phyloP scores from a whole-genome alignment of 352 stramenopile species.

The Phytophthora pinifolia region DNA sequence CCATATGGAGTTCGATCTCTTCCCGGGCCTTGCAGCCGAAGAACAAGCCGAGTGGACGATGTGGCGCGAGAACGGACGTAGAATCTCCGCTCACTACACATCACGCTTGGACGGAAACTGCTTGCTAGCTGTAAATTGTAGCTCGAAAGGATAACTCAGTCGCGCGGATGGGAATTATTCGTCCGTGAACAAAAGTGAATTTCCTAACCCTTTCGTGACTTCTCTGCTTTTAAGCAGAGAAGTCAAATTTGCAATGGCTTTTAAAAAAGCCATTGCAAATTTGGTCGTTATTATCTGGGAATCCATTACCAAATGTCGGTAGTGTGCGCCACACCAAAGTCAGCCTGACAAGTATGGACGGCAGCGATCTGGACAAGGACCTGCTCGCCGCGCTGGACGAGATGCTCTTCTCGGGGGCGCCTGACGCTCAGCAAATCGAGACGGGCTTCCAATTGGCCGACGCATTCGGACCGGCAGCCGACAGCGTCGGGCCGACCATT shows the following conservation, averaged over 20 bases:
- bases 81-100: slow-evolving; percentile 49
- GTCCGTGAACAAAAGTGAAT: too few relatives aligned
- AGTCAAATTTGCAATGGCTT: too few relatives aligned
- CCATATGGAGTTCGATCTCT: slow-evolving; percentile 33
- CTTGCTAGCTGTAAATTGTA: slow-evolving; percentile 27
- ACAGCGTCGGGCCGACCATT: too few relatives aligned
- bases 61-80: slow-evolving; percentile 34
- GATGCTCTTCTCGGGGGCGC: slow-evolving; percentile 12
- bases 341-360: too few relatives aligned
- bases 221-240: too few relatives aligned
- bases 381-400: slow-evolving; percentile 24
- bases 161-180: too few relatives aligned
- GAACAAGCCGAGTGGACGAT: slow-evolving; percentile 27
- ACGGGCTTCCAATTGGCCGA: slow-evolving; percentile 22
- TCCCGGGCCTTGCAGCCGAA: slow-evolving; percentile 15
- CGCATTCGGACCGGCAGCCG: slow-evolving; percentile 8
- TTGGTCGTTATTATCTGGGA: too few relatives aligned
- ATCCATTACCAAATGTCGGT: too few relatives aligned
- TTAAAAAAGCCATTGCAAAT: too few relatives aligned
- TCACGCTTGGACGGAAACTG: slow-evolving; percentile 43
- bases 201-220: too few relatives aligned
- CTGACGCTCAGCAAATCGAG: slow-evolving; percentile 6
- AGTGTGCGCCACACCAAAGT: too few relatives aligned
- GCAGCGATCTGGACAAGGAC: slow-evolving; percentile 19
- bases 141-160: neutral